Percentiles rank a stretch among this genome's conserved stretches.
Conservation (phyloP, 2,329 filamentous ascomycete genomes). For the Aspergillus thermomutatus region DNA sequence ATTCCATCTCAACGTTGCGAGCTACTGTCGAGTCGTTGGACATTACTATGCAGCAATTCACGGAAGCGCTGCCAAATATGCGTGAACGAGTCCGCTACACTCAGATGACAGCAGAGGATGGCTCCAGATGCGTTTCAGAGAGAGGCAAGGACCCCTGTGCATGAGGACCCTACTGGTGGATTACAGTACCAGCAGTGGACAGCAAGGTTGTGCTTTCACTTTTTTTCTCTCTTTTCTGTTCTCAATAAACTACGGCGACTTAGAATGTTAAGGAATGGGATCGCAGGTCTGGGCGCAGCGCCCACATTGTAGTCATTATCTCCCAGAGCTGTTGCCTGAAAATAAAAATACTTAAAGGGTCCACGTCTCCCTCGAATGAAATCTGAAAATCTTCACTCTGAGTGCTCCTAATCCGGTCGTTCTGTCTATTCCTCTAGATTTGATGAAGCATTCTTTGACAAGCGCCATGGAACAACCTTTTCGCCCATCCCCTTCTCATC, state of each 20-base stretch:
- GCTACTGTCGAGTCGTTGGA: background rate
- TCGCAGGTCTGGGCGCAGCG: too few relatives aligned
- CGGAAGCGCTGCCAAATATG: background rate
- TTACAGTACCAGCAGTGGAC: background rate
- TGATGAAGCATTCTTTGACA: background rate
- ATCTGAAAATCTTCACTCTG: background rate
- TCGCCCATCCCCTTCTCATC: background rate
- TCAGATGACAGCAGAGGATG: background rate
- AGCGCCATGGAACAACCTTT: background rate
- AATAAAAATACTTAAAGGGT: background rate
- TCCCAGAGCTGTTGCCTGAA: background rate
- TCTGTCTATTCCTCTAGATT: background rate
- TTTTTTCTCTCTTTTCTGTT: background rate
- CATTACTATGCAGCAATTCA: background rate
- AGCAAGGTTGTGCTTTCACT: too few relatives aligned
- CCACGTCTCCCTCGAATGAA: background rate
- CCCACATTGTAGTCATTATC: background rate
- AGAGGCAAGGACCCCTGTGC: background rate
- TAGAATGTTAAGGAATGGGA: background rate
- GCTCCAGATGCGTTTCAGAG: background rate
- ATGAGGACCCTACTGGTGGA: background rate
- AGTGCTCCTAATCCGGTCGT: background rate
- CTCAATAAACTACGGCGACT: background rate
- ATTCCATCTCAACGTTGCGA: background rate
- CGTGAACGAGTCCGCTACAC: background rate